Percentiles rank a stretch among this genome's conserved stretches.
Evolutionary conservation across 495 filamentous ascomycete species (phyloP).

Genomic region (Thermochaetoides thermophila): DNA sequence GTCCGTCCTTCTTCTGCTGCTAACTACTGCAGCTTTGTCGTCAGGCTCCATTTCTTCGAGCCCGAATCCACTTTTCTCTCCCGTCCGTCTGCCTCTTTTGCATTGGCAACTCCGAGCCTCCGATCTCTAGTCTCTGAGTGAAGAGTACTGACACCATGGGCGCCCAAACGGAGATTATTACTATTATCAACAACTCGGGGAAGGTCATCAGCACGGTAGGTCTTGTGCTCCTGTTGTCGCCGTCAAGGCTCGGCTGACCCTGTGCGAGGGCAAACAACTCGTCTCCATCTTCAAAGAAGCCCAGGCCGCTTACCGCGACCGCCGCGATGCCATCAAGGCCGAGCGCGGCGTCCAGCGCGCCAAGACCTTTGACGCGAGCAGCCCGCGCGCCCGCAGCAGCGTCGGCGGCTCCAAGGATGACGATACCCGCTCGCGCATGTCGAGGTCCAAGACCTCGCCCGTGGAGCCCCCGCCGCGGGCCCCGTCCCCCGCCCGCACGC

Average conservation of each 20-base stretch:
- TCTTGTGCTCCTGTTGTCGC: constrained; percentile 1
- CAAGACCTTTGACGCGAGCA: constrained; percentile 28
- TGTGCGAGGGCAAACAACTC: constrained; percentile 64
- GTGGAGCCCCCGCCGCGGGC: constrained; percentile 14
- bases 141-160: constrained; percentile 25
- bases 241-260: constrained; percentile 5
- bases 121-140: too few relatives aligned
- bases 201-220: constrained; percentile 85
- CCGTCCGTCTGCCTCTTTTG: too few relatives aligned
- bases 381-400: constrained; percentile 3
- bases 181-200: constrained; percentile 82
- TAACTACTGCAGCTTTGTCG: too few relatives aligned
- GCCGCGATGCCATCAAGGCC: constrained; percentile 61
- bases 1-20: too few relatives aligned
- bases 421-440: constrained; percentile 23
- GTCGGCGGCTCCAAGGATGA: constrained; percentile 13
- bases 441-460: constrained; percentile 20
- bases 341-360: constrained; percentile 34
- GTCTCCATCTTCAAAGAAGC: constrained; percentile 79
- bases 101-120: too few relatives aligned
- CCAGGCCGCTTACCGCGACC: constrained; percentile 68
- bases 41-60: too few relatives aligned
- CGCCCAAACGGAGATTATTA: constrained; percentile 56
- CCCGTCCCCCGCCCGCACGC: constrained; percentile 12
- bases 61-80: too few relatives aligned